Evolutionary conservation across 257 asterid genomes (phyloP), one percentile per base, ranked within the genome.

Genomic region (Jasminum sambac): DNA sequence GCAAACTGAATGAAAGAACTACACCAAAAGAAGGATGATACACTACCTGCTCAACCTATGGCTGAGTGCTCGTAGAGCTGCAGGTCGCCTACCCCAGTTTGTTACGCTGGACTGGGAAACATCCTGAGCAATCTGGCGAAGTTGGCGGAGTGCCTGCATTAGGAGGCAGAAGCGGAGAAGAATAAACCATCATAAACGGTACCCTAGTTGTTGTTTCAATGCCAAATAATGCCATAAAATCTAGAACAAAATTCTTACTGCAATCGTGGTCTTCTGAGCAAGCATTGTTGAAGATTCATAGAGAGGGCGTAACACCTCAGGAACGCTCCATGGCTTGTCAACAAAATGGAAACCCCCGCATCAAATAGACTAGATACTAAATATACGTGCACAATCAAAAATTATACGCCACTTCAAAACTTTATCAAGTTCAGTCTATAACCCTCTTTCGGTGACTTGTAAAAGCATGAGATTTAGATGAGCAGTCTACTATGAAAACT

Each of bases 81-180:
- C 96, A 13, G 97, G 97, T 62, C 96, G 84, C 80, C 96, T 78
- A 34, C 96, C 96, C 91, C 95, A 84, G 87, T 91, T 91, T 60
- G 85, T 86, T 52, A 77, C 85, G 75, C 77, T 89, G 61, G 93
- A 69, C 76, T 86, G 95, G 13, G 96, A 77, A 67, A 83, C 86
- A 76, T 91, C 97, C 37, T 83, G 97, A 68, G 95, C 84, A 13
- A 87, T 89, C 88, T 89, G 97, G 82, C 86, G 82, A 64, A 91
- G 84, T 69, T 91, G 96, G 66, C 97, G 97, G 66, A 91, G 87
- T 50, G 96, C 97, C 97, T 91, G 76, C 76, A 75, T 40, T 42
- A 30, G 63, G 61, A 55, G 50, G 46, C 19, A 43, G 66, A 34
- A 11, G 24, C 71, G 43, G 25, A 46, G 17, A 46, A 68, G 63